Conservation (phyloP, 345 rosid genomes). For the Syzygium oleosum region DNA sequence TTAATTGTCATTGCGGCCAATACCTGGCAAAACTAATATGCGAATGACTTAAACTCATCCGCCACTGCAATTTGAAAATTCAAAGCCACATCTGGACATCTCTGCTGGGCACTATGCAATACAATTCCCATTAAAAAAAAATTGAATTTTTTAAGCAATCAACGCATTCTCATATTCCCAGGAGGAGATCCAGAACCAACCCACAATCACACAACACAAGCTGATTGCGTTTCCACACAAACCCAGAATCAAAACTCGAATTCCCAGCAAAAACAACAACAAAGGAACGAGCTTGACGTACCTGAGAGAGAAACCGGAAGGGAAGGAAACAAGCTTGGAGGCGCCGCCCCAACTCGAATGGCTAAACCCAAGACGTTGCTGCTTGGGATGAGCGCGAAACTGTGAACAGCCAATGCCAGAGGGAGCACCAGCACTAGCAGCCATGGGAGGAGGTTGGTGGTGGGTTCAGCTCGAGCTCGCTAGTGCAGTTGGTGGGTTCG, state of each 20-base stretch:
- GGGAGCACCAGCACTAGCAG: not conserved
- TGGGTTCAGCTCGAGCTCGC: not conserved
- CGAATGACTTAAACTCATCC: not conserved
- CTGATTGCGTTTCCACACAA: not conserved
- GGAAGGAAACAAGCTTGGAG: not conserved
- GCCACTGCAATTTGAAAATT: not conserved
- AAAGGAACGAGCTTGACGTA: not conserved
- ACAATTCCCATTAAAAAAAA: not conserved
- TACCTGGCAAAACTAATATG: not conserved
- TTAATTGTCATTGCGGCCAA: not conserved
- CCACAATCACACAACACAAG: not conserved
- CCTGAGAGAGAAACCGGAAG: not conserved
- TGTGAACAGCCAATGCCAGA: not conserved
- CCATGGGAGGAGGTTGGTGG: slow-evolving; percentile 1
- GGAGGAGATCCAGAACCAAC: not conserved
- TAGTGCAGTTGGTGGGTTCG: not conserved
- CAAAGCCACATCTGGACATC: not conserved
- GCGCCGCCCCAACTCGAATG: not conserved
- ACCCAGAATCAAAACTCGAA: not conserved
- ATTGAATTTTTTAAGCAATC: not conserved
- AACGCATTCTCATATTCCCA: not conserved
- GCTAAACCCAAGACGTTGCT: not conserved
- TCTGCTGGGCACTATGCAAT: not conserved
- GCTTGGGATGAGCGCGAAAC: not conserved
- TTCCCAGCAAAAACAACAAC: not conserved